Base-by-base conservation (phyloP, 441 rosid species). In the Adansonia gregorii region DNA sequence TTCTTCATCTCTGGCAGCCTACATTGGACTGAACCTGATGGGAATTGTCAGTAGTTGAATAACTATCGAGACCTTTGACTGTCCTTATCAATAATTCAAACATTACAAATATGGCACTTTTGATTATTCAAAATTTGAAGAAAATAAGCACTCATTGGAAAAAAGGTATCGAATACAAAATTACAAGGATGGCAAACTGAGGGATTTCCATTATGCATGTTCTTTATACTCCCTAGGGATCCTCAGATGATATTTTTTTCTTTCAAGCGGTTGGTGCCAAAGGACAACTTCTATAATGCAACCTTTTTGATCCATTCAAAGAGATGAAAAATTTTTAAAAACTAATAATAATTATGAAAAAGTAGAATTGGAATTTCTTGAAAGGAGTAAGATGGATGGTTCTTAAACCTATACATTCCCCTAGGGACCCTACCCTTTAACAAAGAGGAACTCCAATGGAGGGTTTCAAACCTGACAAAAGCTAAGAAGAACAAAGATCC, bases 391-490 rank as follows among this genome's bases (percentile, higher is more conserved):
- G 74, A 70, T 79, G 81, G 82, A 80, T 80, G 82, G 52, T 78
- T 79, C 82, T 75, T 67, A 3, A 27, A 22, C 51, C 76, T 58
- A 54, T 31, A 79, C 82, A 74, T 80, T 78, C 79, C 61, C 64
- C 19, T 77, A 45, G 43, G 84, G 81, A 67, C 65, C 80, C 78
- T 71, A 72, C 35, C 35, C 35, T 27, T 27, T 27, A 27, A 48
- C 59, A 60, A 78, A 60, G 83, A 78, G 81, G 81, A 77, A 82
- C 78, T 77, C 82, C 82, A 80, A 85, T 78, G 88, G 76, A 76
- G 82, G 58, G 80, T 49, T 56, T 83, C 82, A 75, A 82, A 76
- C 79, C 85, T 86, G 89, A 83, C 86, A 82, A 58, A 87, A 85
- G 88, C 71, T 45, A 61, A 64, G 41, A 82, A 67, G 83, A 85